A percentile compares a stretch with the other conserved stretches of the same genome.
Conservation (phyloP, 2,329 filamentous ascomycete species). For the Aspergillus quadrilineatus region DNA sequence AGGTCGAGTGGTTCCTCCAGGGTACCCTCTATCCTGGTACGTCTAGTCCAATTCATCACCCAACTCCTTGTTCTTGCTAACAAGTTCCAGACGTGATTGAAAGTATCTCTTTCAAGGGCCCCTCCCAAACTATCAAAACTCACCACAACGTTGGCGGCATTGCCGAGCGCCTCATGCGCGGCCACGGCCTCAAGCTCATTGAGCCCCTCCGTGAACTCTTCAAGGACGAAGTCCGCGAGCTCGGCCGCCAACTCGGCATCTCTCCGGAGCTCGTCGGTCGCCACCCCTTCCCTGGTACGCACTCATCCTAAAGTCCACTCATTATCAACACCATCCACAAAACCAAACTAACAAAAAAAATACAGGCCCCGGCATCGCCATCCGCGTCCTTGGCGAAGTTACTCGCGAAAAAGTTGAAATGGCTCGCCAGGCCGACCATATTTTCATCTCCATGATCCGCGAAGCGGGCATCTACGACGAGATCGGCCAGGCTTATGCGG, state of each 20-base stretch:
- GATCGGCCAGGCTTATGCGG: slow-evolving; percentile 69
- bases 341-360: too few species aligned
- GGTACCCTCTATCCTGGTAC: slow-evolving; percentile 72
- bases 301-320: too few species aligned
- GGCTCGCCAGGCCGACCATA: slow-evolving; percentile 51
- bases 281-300: slow-evolving; percentile 54
- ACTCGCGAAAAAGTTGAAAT: slow-evolving; percentile 77
- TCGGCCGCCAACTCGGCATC: slow-evolving; percentile 70
- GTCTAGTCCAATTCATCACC: neutral
- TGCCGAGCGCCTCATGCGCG: slow-evolving; percentile 51
- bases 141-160: slow-evolving; percentile 52
- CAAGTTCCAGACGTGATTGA: slow-evolving; percentile 58
- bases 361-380: slow-evolving; percentile 67
- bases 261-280: slow-evolving; percentile 75
- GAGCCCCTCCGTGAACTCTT: slow-evolving; percentile 78
- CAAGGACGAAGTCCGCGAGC: slow-evolving; percentile 75
- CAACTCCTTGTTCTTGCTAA: neutral
- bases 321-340: too few species aligned
- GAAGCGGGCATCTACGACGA: slow-evolving; percentile 52
- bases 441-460: slow-evolving; percentile 48
- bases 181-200: slow-evolving; percentile 53
- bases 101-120: slow-evolving; percentile 70
- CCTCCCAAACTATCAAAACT: slow-evolving; percentile 70
- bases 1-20: slow-evolving; percentile 84
- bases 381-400: slow-evolving; percentile 80